A percentile compares a stretch with the other conserved stretches of the same genome.
phyloP scores from a whole-genome alignment of 129 eudicot species.

The Arctium lappa region DNA sequence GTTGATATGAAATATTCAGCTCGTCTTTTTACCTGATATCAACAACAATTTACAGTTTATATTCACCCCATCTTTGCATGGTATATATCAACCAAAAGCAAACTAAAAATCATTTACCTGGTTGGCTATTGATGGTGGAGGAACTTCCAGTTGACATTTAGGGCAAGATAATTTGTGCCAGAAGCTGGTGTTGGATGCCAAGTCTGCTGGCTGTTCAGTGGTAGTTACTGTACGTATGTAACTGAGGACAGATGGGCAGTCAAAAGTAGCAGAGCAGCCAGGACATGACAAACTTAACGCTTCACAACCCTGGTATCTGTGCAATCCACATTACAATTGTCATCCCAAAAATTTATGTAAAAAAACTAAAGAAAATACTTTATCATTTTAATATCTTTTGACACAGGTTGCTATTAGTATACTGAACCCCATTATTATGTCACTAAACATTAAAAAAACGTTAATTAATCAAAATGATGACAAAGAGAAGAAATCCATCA shows the following conservation, averaged over 20 bases:
- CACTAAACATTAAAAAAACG: too few species aligned
- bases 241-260: conserved; percentile 73
- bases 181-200: conserved; percentile 35
- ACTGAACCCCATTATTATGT: too few species aligned
- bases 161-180: conserved; percentile 79
- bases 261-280: conserved; percentile 72
- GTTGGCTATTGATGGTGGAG: conserved; percentile 76
- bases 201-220: conserved; percentile 41
- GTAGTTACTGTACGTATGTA: conserved; percentile 47
- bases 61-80: not conserved
- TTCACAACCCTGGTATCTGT: conserved; percentile 79
- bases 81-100: not conserved
- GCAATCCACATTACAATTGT: conserved; percentile 21
- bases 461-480: too few species aligned
- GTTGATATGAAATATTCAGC: conserved; percentile 74
- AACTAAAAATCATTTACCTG: conserved; percentile 54
- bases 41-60: not conserved
- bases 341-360: not conserved
- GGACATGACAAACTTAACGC: conserved; percentile 80
- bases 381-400: too few species aligned
- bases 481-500: too few species aligned
- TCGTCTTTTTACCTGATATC: conserved; percentile 75
- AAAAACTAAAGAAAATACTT: too few species aligned
- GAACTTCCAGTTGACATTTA: conserved; percentile 70
- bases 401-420: too few species aligned